Conservation (phyloP, 2,329 filamentous ascomycete genomes). For the Dactylellina parvicollis region DNA sequence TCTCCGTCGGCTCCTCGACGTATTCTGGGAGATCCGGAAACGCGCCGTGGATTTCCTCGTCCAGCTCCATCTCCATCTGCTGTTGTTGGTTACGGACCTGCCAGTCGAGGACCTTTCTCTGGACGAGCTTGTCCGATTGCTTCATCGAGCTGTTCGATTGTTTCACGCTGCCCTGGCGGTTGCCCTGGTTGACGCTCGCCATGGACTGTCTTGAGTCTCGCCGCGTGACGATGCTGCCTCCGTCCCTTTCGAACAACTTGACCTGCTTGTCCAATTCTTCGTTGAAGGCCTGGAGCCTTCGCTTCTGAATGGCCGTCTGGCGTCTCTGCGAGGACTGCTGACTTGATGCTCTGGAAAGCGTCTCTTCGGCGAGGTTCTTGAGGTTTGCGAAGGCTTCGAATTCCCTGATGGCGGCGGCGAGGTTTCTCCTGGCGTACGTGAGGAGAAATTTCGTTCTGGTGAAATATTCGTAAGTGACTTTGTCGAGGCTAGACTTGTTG, state of each 20-base stretch:
- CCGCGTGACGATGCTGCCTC: slow-evolving; percentile 37
- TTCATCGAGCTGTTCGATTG: slow-evolving; percentile 3
- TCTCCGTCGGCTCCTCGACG: slow-evolving; percentile 34
- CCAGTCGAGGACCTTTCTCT: slow-evolving; percentile 28
- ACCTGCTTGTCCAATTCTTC: slow-evolving; percentile 38
- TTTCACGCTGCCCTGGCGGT: neutral
- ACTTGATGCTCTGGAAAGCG: slow-evolving; percentile 17
- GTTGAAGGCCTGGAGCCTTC: slow-evolving; percentile 36
- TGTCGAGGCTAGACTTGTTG: neutral
- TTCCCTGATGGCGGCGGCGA: slow-evolving; percentile 18
- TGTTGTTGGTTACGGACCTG: slow-evolving; percentile 1
- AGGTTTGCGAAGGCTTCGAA: slow-evolving; percentile 32
- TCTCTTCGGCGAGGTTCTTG: slow-evolving; percentile 28
- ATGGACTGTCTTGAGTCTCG: slow-evolving; percentile 22
- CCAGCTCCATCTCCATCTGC: slow-evolving; percentile 2
- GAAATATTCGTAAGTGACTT: slow-evolving; percentile 16
- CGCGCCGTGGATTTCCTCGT: slow-evolving; percentile 36
- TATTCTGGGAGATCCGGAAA: slow-evolving; percentile 22
- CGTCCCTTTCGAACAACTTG: slow-evolving; percentile 14
- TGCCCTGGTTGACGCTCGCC: neutral
- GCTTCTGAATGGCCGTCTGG: slow-evolving; percentile 14
- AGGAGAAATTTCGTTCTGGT: slow-evolving; percentile 22
- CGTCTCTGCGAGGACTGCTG: slow-evolving; percentile 19
- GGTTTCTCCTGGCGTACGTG: slow-evolving; percentile 22
- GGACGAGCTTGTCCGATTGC: neutral